Base-by-base conservation (phyloP, 768 basidiomycete genomes). In the Collybiopsis luxurians region DNA sequence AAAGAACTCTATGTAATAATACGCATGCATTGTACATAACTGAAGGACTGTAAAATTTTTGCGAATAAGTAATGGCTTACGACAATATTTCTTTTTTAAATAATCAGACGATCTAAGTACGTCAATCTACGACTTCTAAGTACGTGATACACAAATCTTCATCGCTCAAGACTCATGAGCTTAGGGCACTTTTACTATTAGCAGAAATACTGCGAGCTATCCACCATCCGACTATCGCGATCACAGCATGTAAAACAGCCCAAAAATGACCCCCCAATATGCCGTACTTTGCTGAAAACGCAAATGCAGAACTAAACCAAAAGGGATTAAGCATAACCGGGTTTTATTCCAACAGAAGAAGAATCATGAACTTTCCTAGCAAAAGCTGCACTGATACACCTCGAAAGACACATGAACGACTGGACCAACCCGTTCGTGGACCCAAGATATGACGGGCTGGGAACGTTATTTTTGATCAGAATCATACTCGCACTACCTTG, bases 401-500 rank as follows among this genome's bases (percentile, higher is more conserved):
- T 77, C 23, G 84, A 75, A 21, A 76, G 66, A 61, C 83, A 84
- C 83, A 85, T 84, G 7, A 77, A 71, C 50, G 82, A 77, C 59
- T 87, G 83, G 10, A 85, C 78, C 19, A 87, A 72, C 4, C 54
- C 87, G 62, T 88, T 88, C 1, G 82, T 81, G 43, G 80, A 77
- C 1, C 86, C 86, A n/a, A 89, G 72, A 19, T 79, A 75, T 17
- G 75, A 72, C 4, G 82, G 75, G 27, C 70, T 75, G 1, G 84
- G 85, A 2, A 79, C 71, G 47, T 77, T 70, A 48, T 83, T 75
- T 59, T 83, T 86, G 50, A 78, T 75, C 10, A 89, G 71, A 51
- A 90, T 74, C 75, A 89, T 82, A 66, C 79, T 85, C 43, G 84
- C 63, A 11, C 88, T 90, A 63, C 17, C 54, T 34, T 45, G 50